phyloP scores from a whole-genome alignment of 495 filamentous ascomycete genomes.

The Penicillium cosmopolitanum region DNA sequence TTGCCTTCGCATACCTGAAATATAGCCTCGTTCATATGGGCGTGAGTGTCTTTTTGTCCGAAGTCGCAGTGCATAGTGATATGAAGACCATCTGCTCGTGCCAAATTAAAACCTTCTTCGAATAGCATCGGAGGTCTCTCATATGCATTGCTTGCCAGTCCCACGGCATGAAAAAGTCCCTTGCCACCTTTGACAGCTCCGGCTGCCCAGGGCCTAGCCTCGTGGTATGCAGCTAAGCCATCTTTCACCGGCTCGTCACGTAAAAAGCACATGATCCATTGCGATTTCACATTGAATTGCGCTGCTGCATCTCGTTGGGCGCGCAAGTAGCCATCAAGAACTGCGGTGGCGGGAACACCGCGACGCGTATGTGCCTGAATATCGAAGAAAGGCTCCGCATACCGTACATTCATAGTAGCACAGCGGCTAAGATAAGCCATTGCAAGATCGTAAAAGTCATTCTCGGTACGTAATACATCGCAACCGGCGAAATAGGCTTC shows the following conservation, averaged over 20 bases:
- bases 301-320: slow-evolving; percentile 35
- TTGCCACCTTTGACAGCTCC: slow-evolving; percentile 30
- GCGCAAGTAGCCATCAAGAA: slow-evolving; percentile 39
- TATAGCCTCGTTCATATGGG: slow-evolving; percentile 41
- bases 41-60: slow-evolving; percentile 42
- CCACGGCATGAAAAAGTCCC: slow-evolving; percentile 44
- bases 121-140: slow-evolving; percentile 44
- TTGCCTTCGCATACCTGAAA: slow-evolving; percentile 32
- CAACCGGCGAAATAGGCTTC: slow-evolving; percentile 46
- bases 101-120: slow-evolving; percentile 37
- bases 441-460: slow-evolving; percentile 48
- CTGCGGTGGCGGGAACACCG: slow-evolving; percentile 34
- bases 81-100: slow-evolving; percentile 39
- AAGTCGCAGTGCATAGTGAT: slow-evolving; percentile 51
- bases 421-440: slow-evolving; percentile 42
- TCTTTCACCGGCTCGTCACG: slow-evolving; percentile 36
- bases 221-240: slow-evolving; percentile 29
- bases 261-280: slow-evolving; percentile 48
- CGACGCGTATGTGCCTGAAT: slow-evolving; percentile 46
- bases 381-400: slow-evolving; percentile 49
- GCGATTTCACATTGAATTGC: slow-evolving; percentile 31
- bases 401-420: slow-evolving; percentile 42
- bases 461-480: slow-evolving; percentile 40
- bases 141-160: slow-evolving; percentile 46
- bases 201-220: slow-evolving; percentile 36